phyloP scores from a whole-genome alignment of 305 asterid genomes.

The Fraxinus ornus region DNA sequence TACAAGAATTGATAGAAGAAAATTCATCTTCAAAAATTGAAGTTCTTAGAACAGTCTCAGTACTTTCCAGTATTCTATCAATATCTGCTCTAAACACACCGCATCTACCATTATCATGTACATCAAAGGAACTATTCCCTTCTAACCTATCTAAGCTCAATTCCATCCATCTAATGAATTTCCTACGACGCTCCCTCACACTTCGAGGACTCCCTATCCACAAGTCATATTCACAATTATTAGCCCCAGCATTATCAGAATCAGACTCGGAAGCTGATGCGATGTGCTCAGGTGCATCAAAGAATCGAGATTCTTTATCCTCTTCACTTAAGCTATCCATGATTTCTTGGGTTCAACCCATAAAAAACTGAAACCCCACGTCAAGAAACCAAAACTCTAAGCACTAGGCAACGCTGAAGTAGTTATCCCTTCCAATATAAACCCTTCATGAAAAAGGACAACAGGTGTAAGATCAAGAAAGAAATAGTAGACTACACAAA shows the following conservation, averaged over 20 bases:
- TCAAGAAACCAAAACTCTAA: conserved; percentile 41
- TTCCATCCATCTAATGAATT: conserved; percentile 60
- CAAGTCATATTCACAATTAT: conserved; percentile 46
- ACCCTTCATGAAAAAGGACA: conserved; percentile 46
- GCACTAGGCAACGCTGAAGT: conserved; percentile 45
- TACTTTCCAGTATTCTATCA: conserved; percentile 47
- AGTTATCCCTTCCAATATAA: conserved; percentile 44
- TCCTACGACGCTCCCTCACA: conserved; percentile 64
- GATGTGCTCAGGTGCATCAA: conserved; percentile 68
- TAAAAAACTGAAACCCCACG: conserved; percentile 41
- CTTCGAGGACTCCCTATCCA: conserved; percentile 73
- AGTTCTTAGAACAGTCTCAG: conserved; percentile 56
- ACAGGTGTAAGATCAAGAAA: conserved; percentile 22
- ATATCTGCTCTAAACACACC: conserved; percentile 20
- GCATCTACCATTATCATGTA: conserved; percentile 11
- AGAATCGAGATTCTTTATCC: conserved; percentile 51
- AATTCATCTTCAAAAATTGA: conserved; percentile 40
- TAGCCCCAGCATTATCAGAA: conserved; percentile 25
- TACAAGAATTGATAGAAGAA: conserved; percentile 47
- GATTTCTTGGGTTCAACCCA: conserved; percentile 62
- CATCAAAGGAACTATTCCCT: conserved; percentile 28
- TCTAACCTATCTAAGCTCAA: conserved; percentile 28
- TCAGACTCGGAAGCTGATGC: conserved; percentile 37
- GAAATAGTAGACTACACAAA: conserved; percentile 33
- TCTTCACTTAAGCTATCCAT: conserved; percentile 64